A percentile compares a stretch with the other conserved stretches of the same genome.
Evolutionary conservation across 495 filamentous ascomycete species (phyloP).

Genomic region (Parathielavia appendiculata): DNA sequence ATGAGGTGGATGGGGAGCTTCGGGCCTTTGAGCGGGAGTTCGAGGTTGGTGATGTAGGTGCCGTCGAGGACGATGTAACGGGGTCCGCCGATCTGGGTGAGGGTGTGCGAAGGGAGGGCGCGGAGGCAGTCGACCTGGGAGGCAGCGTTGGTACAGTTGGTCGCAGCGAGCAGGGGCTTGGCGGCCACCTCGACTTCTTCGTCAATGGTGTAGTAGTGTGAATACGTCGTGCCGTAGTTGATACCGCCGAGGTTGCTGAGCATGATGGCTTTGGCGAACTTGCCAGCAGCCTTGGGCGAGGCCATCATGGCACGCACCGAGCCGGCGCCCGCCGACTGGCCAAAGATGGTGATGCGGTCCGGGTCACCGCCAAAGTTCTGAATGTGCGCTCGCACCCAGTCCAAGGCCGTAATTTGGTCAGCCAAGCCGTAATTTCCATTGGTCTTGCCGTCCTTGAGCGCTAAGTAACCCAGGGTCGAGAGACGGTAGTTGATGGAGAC

Average conservation of each 20-base stretch:
- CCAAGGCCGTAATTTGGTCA: slow-evolving; percentile 55
- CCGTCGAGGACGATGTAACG: slow-evolving; percentile 46
- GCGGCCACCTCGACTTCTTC: slow-evolving; percentile 36
- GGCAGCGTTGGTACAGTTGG: slow-evolving; percentile 39
- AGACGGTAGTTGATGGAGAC: slow-evolving; percentile 64
- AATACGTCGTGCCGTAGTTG: slow-evolving; percentile 42
- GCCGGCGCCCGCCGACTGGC: slow-evolving; percentile 52
- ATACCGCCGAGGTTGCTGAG: slow-evolving; percentile 47
- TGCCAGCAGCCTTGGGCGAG: slow-evolving; percentile 45
- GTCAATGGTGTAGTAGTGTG: slow-evolving; percentile 44
- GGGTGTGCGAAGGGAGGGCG: slow-evolving; percentile 30
- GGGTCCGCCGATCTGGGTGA: slow-evolving; percentile 30
- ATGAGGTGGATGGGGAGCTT: slow-evolving; percentile 34
- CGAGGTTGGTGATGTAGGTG: slow-evolving; percentile 36
- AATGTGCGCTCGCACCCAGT: slow-evolving; percentile 62
- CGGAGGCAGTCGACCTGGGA: slow-evolving; percentile 47
- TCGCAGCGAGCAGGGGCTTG: slow-evolving; percentile 39
- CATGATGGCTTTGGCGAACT: slow-evolving; percentile 47
- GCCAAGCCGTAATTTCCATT: slow-evolving; percentile 53
- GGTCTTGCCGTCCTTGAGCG: slow-evolving; percentile 41
- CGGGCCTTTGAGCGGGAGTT: slow-evolving; percentile 31
- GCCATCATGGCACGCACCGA: slow-evolving; percentile 51
- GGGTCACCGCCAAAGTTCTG: slow-evolving; percentile 57
- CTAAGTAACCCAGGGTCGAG: slow-evolving; percentile 56
- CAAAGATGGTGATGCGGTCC: slow-evolving; percentile 53